Conservation (phyloP, 129 eudicot genomes). For the Saposhnikovia divaricata region DNA sequence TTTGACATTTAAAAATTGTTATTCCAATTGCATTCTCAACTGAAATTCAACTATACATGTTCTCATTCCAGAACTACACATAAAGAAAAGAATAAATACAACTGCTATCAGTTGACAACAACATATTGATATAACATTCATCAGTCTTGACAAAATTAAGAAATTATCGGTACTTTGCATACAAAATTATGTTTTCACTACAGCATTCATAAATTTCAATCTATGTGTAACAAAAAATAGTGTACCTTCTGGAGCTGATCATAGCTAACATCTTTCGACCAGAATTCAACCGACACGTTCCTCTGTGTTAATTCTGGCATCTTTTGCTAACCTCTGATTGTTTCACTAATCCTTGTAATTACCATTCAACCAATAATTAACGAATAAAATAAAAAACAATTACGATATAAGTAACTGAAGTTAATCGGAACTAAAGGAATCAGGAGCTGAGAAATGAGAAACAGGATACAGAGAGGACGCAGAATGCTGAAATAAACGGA, state of each 20-base stretch:
- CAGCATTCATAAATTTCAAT: too few relatives aligned
- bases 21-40: too few relatives aligned
- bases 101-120: neutral
- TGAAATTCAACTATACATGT: too few relatives aligned
- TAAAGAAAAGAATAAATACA: neutral
- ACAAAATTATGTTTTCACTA: neutral
- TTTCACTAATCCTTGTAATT: slow-evolving; percentile 12
- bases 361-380: slow-evolving; percentile 13
- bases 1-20: too few relatives aligned
- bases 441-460: neutral
- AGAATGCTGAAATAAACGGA: neutral
- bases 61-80: slow-evolving; percentile 83
- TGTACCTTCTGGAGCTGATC: slow-evolving; percentile 90
- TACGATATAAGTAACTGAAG: too few relatives aligned
- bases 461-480: neutral
- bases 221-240: neutral
- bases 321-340: slow-evolving; percentile 17
- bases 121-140: neutral
- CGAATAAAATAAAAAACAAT: neutral
- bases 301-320: slow-evolving; percentile 66
- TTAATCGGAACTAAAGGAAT: too few relatives aligned
- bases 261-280: slow-evolving; percentile 66
- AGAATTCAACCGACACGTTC: slow-evolving; percentile 47
- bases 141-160: too few relatives aligned
- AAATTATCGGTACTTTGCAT: too few relatives aligned